Evolutionary conservation across 2,329 filamentous ascomycete species (phyloP).

Genomic region (Plectosphaerella cucumerina): DNA sequence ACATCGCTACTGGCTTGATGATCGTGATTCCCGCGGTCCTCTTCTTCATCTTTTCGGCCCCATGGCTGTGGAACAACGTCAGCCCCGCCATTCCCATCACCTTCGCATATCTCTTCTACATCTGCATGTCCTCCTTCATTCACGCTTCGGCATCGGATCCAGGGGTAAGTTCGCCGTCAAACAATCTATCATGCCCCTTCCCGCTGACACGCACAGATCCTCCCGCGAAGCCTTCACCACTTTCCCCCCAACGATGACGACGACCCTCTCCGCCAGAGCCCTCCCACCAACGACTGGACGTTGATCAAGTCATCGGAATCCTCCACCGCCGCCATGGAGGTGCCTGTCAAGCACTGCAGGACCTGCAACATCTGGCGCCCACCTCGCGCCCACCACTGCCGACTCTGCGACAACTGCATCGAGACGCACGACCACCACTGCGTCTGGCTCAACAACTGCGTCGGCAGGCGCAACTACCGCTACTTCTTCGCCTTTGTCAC

Average conservation of each 20-base stretch:
- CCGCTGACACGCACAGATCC: conserved; percentile 54
- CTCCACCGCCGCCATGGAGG: conserved; percentile 86
- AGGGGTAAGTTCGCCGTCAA: conserved; percentile 59
- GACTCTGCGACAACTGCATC: conserved; percentile 93
- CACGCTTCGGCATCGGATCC: conserved; percentile 92
- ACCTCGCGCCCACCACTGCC: conserved; percentile 91
- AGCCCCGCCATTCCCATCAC: conserved; percentile 85
- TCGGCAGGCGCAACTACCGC: conserved; percentile 94
- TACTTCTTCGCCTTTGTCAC: conserved; percentile 94
- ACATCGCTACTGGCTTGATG: conserved; percentile 77
- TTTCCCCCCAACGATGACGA: conserved; percentile 75
- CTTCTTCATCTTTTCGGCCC: conserved; percentile 81
- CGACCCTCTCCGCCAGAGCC: conserved; percentile 76
- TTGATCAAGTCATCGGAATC: conserved; percentile 77
- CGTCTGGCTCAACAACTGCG: conserved; percentile 98
- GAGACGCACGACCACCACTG: conserved; percentile 98
- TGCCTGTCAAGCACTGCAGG: conserved; percentile 96
- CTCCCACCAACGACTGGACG: conserved; percentile 89
- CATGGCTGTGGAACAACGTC: conserved; percentile 81
- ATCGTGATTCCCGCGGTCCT: conserved; percentile 74
- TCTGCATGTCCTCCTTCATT: conserved; percentile 89
- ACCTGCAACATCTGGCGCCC: conserved; percentile 98
- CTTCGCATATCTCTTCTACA: conserved; percentile 86
- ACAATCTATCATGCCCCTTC: background rate
- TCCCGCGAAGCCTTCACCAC: conserved; percentile 86